Base-by-base conservation (phyloP, 2,329 filamentous ascomycete genomes). In the Thermothelomyces thermophilus region DNA sequence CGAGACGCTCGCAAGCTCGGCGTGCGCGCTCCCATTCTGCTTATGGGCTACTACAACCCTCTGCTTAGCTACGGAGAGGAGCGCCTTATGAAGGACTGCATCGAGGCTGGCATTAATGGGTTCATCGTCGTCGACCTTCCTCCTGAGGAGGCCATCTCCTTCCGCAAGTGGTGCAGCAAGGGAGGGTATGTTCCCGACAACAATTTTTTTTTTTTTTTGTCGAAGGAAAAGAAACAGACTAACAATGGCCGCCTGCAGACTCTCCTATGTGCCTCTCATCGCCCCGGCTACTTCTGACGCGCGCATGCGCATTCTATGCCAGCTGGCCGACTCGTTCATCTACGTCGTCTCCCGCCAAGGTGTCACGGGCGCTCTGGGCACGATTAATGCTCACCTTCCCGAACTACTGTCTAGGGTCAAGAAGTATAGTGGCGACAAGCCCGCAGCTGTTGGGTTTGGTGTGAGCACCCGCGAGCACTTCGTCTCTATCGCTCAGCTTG, bases 41-140 rank as follows among this genome's bases (percentile, higher is more conserved):
- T 98, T 58, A 98, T 98, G 93, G 93, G 93, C 62, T 98, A 98
- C 79, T 98, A 95, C 73, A 98, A 98, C 73, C 93, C 93, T 1
- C 76, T 97, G 54, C 75, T 97, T 54, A 88, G 86, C 63, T 98
- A 97, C 66, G 93, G 93, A 47, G 93, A 98, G 72, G 90, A 95
- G 71, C 80, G 78, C 53, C 82, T 97, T 68, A 74, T 98, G 48
- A 77, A 82, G 60, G 90, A 97, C 68, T 88, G 89, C 67, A 84
- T 85, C 65, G 80, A 82, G 48, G 86, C 88, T 2, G 89, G 90
- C 22, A 82, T 95, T 66, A 96, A 95, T 70, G 91, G 93, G 52
- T 97, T 97, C 71, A 96, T 98, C 63, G 84, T 97, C 65, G 91
- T 95, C 50, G 91, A 98, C 66, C 71, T 98, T 62, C 91, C 93